Evolutionary conservation across 108 stramenopile species (phyloP).

Genomic region (Skeletonema costatum): DNA sequence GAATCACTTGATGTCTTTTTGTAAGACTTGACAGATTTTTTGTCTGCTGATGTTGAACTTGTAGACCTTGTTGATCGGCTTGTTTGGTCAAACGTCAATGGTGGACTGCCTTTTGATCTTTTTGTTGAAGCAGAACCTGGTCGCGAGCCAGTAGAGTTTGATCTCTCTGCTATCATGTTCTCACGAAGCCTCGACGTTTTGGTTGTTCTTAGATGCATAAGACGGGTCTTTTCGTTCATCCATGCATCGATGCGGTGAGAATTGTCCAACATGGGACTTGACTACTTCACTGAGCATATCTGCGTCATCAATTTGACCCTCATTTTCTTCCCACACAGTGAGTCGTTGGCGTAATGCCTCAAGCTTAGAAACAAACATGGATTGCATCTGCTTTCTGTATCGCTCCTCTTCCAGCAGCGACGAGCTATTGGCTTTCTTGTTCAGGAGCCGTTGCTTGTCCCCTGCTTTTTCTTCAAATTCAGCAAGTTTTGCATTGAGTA

Average conservation of each 20-base stretch:
- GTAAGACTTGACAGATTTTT: neutral
- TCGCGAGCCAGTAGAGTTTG: neutral
- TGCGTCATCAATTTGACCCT: slow-evolving; percentile 56
- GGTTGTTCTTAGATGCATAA: slow-evolving; percentile 82
- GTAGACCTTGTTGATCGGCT: slow-evolving; percentile 13
- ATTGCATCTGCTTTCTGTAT: slow-evolving; percentile 84
- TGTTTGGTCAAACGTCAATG: neutral
- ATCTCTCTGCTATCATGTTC: slow-evolving; percentile 1
- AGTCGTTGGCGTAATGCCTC: slow-evolving; percentile 58
- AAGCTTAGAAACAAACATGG: slow-evolving; percentile 71
- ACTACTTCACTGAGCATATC: slow-evolving; percentile 86
- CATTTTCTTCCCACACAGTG: slow-evolving; percentile 61
- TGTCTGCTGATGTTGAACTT: neutral
- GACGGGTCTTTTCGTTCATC: slow-evolving; percentile 75
- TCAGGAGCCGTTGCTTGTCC: slow-evolving; percentile 69
- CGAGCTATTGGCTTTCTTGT: slow-evolving; percentile 69
- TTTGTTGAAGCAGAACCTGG: slow-evolving; percentile 8
- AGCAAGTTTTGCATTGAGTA: slow-evolving; percentile 63
- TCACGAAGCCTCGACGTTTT: slow-evolving; percentile 28
- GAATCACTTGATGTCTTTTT: slow-evolving; percentile 7
- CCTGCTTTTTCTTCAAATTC: slow-evolving; percentile 80
- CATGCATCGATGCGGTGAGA: slow-evolving; percentile 64
- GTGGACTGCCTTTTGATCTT: slow-evolving; percentile 5
- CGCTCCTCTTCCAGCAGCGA: slow-evolving; percentile 75
- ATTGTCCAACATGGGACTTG: slow-evolving; percentile 59